phyloP scores from a whole-genome alignment of 2,329 filamentous ascomycete genomes.

The Metarhizium rileyi region DNA sequence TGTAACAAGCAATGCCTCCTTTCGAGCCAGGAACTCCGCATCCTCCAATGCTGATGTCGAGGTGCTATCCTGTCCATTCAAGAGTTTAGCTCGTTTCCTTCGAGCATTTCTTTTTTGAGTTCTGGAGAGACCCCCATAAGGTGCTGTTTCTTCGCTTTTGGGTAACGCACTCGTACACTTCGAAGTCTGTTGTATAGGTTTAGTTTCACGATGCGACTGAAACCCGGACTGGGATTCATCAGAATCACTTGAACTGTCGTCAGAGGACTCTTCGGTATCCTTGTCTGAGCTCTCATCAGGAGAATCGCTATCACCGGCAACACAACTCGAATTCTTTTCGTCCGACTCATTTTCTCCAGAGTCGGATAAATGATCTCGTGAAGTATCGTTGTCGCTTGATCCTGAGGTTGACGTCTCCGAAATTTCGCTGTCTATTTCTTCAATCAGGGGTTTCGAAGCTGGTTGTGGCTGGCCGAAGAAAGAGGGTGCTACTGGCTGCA shows the following conservation, averaged over 20 bases:
- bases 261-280: constrained; percentile 9
- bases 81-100: constrained; percentile 28
- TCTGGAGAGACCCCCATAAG: constrained; percentile 27
- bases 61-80: constrained; percentile 1
- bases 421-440: constrained; percentile 10
- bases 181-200: neutral
- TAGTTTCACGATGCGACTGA: constrained; percentile 3
- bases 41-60: constrained; percentile 5
- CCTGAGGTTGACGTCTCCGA: neutral
- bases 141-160: constrained; percentile 9
- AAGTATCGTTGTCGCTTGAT: constrained; percentile 7
- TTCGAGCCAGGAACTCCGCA: constrained; percentile 27
- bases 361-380: neutral
- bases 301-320: neutral
- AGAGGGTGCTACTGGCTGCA: neutral
- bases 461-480: neutral
- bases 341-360: neutral
- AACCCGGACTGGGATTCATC: constrained; percentile 11
- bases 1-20: constrained; percentile 31
- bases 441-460: constrained; percentile 18
- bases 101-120: constrained; percentile 45
- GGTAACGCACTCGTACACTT: constrained; percentile 10
- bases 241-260: constrained; percentile 14
- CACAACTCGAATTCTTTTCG: neutral
- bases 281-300: neutral